Base-by-base conservation (phyloP, 352 stramenopile genomes). In the Globisporangium cederbergense region DNA sequence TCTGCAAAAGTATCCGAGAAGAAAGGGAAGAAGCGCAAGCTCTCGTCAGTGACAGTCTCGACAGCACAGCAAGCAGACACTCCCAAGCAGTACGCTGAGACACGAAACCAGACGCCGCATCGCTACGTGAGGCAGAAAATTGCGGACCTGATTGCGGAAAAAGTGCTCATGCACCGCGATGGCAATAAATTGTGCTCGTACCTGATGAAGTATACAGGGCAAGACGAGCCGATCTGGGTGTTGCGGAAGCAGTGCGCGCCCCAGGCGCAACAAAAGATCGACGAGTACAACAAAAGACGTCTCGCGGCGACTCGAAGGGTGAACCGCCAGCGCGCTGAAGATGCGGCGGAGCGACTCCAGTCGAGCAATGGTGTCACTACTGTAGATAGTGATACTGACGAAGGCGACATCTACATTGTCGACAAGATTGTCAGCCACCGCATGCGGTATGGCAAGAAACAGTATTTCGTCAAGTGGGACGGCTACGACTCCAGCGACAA, bases 381-480 rank as follows among this genome's bases (percentile, higher is more conserved):
- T 13, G n/a, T 8, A 4, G 51, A 57, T 18, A 5, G 16, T 38
- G 58, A 57, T 6, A 38, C 6, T 7, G n/a, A 4, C 3, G 25
- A 71, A 4, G 68, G 50, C 13, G 52, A 62, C 11, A 62, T 89
- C 16, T 92, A 78, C 52, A 80, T 68, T 25, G 83, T 90, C 22
- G 79, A 90, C 42, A 76, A 81, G 56, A 86, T 92, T 36, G 77
- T 90, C 3, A 73, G 65, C 62, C 71, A 89, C 47, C 77, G 78
- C 18, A 54, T 70, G n/a, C 62, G 64, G 20, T 65, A 70, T 42
- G 68, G 70, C 38, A 82, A 74, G 58, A 79, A 77, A 20, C 58
- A 88, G 62, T 92, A 90, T 57, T 62, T 82, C 0, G 81, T 92
- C 3, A 77, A 78, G 46, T 92, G 83, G 81, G 80, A 90, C 53